Evolutionary conservation across 1,284 basidiomycete genomes (phyloP).

Genomic region (Ganoderma resinaceum): DNA sequence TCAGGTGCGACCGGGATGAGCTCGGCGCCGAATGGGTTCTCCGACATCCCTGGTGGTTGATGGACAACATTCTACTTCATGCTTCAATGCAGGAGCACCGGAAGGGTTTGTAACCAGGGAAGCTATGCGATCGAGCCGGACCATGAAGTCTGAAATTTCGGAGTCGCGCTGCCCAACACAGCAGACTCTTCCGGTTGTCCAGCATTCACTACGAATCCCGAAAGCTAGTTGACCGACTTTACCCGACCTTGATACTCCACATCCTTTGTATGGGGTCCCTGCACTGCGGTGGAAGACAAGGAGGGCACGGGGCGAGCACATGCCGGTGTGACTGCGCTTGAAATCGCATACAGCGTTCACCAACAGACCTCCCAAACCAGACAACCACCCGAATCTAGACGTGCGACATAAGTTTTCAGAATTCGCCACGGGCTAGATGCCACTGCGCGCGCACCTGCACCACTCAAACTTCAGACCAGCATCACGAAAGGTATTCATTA

Average conservation of each 20-base stretch:
- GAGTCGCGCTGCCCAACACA: neutral
- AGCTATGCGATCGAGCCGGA: neutral
- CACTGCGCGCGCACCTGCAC: neutral
- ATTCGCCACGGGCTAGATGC: too few relatives aligned
- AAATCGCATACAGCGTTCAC: neutral
- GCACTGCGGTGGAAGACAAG: neutral
- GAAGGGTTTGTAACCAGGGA: neutral
- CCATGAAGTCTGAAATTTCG: neutral
- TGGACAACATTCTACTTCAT: neutral
- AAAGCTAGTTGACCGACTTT: neutral
- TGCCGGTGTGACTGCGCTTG: neutral
- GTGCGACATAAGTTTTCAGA: neutral
- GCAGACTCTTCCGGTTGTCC: neutral
- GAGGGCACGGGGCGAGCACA: neutral
- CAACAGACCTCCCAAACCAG: neutral
- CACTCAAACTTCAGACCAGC: too few relatives aligned
- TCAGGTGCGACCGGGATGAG: neutral
- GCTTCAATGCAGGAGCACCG: neutral
- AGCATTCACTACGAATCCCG: neutral
- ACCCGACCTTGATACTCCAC: neutral
- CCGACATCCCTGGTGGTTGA: neutral
- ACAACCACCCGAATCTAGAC: neutral
- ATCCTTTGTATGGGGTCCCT: neutral
- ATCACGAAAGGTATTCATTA: too few relatives aligned
- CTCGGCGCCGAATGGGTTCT: neutral